A percentile compares a stretch with the other conserved stretches of the same genome.
These are phyloP conservation scores for Carex pumila DNA, from an alignment of 176 grass and related monocot species.

Conservation along the genomic window DNA sequence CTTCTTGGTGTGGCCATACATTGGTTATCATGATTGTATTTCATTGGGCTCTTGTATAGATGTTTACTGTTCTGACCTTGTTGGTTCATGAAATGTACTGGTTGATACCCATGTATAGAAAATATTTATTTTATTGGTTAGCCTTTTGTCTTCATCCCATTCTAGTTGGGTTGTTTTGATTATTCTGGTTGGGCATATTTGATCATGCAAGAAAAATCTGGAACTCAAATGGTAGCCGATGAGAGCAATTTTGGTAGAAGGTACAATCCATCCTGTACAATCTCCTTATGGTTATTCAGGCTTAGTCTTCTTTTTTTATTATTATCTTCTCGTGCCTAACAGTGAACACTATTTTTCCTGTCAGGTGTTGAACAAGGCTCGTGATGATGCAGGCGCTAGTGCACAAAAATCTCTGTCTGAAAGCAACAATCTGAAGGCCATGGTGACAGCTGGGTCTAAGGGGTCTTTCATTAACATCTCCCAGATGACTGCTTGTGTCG, in stretches of 20 bases:
- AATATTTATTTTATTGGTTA: neutral
- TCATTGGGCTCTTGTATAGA: neutral
- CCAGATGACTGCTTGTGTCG: conserved; percentile 99
- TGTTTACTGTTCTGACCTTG: neutral
- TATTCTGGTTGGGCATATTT: neutral
- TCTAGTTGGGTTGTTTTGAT: neutral
- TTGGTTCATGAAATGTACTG: neutral
- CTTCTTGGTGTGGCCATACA: neutral
- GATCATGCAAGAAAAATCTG: neutral
- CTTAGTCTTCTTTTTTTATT: neutral
- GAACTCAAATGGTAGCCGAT: neutral
- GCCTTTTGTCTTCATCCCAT: neutral
- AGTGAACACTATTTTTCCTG: neutral
- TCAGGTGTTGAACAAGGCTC: conserved; percentile 94
- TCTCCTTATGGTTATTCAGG: neutral
- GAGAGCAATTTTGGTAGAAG: neutral
- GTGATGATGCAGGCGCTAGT: conserved; percentile 98
- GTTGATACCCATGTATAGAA: neutral
- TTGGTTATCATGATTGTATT: neutral
- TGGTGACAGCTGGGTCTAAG: conserved; percentile 96
- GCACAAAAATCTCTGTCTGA: conserved; percentile 97
- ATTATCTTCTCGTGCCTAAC: neutral
- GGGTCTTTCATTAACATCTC: conserved; percentile 97
- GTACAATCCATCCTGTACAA: neutral
- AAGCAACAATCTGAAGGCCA: conserved; percentile 97